Percentiles rank a stretch among this genome's conserved stretches.
Evolutionary conservation across 371 early-diverging fungal genomes (phyloP).

Genomic region (Funneliformis caledonium): DNA sequence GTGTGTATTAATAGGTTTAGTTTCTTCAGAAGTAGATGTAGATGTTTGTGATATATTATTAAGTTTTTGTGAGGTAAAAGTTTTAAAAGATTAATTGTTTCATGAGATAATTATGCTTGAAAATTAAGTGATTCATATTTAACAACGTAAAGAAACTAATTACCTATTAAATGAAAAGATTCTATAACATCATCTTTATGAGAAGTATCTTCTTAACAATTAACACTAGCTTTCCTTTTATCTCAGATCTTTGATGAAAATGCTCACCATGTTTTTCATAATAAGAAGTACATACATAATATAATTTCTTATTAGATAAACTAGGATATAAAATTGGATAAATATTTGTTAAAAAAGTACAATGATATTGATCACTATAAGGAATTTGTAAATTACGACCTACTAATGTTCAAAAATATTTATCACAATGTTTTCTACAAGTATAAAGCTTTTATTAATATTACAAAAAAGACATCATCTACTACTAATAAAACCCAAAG

Average conservation of each 20-base stretch:
- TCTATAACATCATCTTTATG: not conserved
- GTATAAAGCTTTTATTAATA: slow-evolving; percentile 20
- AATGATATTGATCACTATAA: not conserved
- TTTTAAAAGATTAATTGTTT: not conserved
- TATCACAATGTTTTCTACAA: not conserved
- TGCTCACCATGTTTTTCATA: not conserved
- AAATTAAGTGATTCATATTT: not conserved
- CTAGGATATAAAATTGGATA: not conserved
- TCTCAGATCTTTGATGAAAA: not conserved
- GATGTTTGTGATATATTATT: no score
- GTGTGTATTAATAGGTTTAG: not conserved
- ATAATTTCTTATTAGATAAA: not conserved
- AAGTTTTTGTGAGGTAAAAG: no score
- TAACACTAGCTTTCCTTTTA: not conserved
- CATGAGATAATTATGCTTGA: not conserved
- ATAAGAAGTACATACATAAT: not conserved
- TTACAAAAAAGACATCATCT: slow-evolving; percentile 20
- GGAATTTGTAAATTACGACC: slow-evolving; percentile 9
- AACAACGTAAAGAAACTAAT: not conserved
- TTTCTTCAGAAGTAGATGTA: not conserved
- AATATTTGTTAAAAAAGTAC: not conserved
- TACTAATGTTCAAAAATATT: not conserved
- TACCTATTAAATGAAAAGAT: not conserved
- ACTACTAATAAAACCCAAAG: no score
- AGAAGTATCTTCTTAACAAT: not conserved